These are phyloP conservation scores for Datisca glomerata DNA, from an alignment of 306 rosid genomes.

Conservation along the genomic window DNA sequence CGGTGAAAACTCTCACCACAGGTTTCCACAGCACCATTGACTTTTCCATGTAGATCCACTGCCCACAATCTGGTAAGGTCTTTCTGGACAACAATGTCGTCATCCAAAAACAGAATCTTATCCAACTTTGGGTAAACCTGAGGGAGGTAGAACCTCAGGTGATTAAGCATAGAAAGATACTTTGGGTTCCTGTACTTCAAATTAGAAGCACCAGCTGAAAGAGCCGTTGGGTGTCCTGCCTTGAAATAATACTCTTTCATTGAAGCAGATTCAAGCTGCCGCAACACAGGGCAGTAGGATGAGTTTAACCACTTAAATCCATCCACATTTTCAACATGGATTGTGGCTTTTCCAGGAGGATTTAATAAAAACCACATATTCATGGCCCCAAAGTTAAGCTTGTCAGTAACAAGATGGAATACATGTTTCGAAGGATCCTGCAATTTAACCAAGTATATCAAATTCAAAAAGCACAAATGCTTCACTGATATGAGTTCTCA, in stretches of 20 bases:
- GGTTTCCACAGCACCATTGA: constrained; percentile 99
- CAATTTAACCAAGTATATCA: constrained; percentile 19
- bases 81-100: constrained; percentile 97
- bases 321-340: constrained; percentile 91
- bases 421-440: constrained; percentile 97
- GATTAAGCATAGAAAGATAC: constrained; percentile 98
- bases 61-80: constrained; percentile 84
- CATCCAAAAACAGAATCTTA: constrained; percentile 89
- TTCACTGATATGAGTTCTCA: too few species aligned
- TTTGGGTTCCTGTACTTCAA: constrained; percentile 95
- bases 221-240: constrained; percentile 72
- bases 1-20: constrained; percentile 97
- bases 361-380: constrained; percentile 97
- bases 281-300: constrained; percentile 87
- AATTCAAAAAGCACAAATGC: constrained; percentile 8
- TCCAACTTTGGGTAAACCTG: constrained; percentile 91
- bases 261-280: constrained; percentile 92
- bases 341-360: constrained; percentile 94
- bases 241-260: constrained; percentile 96
- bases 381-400: constrained; percentile 98
- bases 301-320: constrained; percentile 96
- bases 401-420: constrained; percentile 92
- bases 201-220: constrained; percentile 70
- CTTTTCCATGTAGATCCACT: constrained; percentile 80
- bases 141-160: constrained; percentile 94